A percentile compares a stretch with the other conserved stretches of the same genome.
Conservation (phyloP, 1,139 yeast genomes). For the Spencermartinsiella ligniputridi region DNA sequence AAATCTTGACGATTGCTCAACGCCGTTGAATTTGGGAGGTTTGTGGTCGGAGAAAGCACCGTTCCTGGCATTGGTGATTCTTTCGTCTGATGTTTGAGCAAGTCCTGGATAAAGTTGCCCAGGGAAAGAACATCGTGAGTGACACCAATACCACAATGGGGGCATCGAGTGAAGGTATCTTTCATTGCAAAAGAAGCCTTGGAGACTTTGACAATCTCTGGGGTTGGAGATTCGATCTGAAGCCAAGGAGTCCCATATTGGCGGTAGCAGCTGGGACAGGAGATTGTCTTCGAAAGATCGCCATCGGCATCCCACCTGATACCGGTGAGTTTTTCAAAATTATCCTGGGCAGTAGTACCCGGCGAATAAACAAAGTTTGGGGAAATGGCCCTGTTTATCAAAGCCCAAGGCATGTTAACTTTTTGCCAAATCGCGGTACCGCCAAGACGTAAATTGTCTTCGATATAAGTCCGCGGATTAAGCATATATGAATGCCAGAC, state of each 20-base stretch:
- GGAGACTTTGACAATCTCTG: background rate
- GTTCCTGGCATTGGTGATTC: background rate
- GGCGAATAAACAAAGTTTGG: slow-evolving; percentile 28
- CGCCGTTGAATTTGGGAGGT: background rate
- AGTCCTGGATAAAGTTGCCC: background rate
- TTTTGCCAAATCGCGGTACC: slow-evolving; percentile 24
- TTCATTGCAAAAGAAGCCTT: slow-evolving; percentile 3
- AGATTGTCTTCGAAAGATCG: slow-evolving; percentile 4
- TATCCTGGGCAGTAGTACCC: slow-evolving; percentile 11
- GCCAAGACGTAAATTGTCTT: slow-evolving; percentile 31
- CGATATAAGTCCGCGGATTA: slow-evolving; percentile 34
- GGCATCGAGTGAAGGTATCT: background rate
- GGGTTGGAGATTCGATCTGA: background rate
- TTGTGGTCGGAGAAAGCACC: background rate
- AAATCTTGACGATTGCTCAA: background rate
- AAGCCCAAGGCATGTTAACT: slow-evolving; percentile 33
- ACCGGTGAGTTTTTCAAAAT: slow-evolving; percentile 12
- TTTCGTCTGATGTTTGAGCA: background rate
- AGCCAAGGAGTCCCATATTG: slow-evolving; percentile 4
- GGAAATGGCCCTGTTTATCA: slow-evolving; percentile 27
- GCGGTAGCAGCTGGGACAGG: slow-evolving; percentile 5
- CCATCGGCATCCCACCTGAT: slow-evolving; percentile 16
- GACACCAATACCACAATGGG: background rate
- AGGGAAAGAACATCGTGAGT: background rate
- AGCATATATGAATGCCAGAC: slow-evolving; percentile 41